These are phyloP conservation scores for Falciphora oryzae DNA, from an alignment of 2,329 filamentous ascomycete genomes.

Conservation along the genomic window DNA sequence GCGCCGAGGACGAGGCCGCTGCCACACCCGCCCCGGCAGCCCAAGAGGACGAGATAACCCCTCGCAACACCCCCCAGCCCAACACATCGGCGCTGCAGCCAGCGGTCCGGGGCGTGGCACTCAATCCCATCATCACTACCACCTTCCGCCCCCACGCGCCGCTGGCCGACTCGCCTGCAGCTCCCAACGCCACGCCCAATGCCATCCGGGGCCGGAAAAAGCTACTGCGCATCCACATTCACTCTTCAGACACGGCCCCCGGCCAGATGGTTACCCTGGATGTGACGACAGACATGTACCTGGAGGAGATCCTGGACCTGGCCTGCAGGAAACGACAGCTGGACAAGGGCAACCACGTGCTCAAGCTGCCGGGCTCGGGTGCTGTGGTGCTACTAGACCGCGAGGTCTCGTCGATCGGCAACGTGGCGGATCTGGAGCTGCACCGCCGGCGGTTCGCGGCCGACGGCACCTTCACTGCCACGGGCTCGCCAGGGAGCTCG, in stretches of 20 bases:
- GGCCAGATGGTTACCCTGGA: constrained; percentile 70
- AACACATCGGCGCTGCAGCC: constrained; percentile 31
- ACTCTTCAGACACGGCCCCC: constrained; percentile 61
- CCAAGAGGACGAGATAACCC: constrained; percentile 36
- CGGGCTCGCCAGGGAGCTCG: constrained; percentile 60
- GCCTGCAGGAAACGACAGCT: constrained; percentile 72
- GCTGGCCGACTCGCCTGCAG: constrained; percentile 52
- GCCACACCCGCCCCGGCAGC: constrained; percentile 42
- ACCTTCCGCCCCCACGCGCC: constrained; percentile 50
- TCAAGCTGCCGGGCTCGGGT: constrained; percentile 70
- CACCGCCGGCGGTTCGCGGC: constrained; percentile 69
- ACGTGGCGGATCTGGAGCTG: constrained; percentile 69
- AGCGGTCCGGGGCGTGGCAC: constrained; percentile 21
- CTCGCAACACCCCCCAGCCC: constrained; percentile 44
- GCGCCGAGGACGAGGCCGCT: constrained; percentile 41
- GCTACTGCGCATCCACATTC: constrained; percentile 65
- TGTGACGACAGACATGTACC: constrained; percentile 76
- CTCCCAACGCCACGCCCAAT: constrained; percentile 36
- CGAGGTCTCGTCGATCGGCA: constrained; percentile 72
- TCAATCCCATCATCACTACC: constrained; percentile 58
- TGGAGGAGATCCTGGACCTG: constrained; percentile 73
- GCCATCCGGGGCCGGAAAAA: constrained; percentile 59
- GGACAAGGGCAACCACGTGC: constrained; percentile 72
- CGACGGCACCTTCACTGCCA: constrained; percentile 62
- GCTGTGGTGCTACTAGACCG: constrained; percentile 72